Conservation (phyloP, 306 rosid genomes). For the Spatholobus suberectus region DNA sequence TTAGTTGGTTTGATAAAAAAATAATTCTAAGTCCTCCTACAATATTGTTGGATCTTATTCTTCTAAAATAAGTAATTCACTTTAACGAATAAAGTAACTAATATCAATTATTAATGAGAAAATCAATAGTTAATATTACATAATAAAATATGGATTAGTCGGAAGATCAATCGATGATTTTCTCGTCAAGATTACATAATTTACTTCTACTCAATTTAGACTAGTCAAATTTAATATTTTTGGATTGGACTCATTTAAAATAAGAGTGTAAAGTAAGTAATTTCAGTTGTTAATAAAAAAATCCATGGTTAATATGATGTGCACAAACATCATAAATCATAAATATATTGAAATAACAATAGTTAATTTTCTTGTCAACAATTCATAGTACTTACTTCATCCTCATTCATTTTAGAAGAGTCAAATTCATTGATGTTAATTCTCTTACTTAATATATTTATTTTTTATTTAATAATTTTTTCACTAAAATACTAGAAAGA, state of each 20-base stretch:
- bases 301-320: too few relatives aligned
- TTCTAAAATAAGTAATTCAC: neutral
- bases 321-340: too few relatives aligned
- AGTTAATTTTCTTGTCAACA: neutral
- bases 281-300: too few relatives aligned
- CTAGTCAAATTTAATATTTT: too few relatives aligned
- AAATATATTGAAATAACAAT: neutral
- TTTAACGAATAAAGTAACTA: too few relatives aligned
- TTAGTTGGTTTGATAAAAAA: slow-evolving; percentile 14
- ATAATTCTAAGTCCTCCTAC: neutral
- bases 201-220: too few relatives aligned
- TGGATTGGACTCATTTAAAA: too few relatives aligned
- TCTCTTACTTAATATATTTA: neutral
- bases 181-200: too few relatives aligned
- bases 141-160: neutral
- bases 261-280: too few relatives aligned
- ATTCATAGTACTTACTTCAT: too few relatives aligned
- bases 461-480: neutral
- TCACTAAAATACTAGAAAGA: neutral
- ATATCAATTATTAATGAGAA: too few relatives aligned
- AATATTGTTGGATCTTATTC: neutral
- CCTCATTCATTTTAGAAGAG: neutral
- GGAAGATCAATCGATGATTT: too few relatives aligned
- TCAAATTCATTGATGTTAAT: neutral
- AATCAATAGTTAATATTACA: neutral